phyloP scores from a whole-genome alignment of 495 filamentous ascomycete genomes.

The Aspergillus affinis region DNA sequence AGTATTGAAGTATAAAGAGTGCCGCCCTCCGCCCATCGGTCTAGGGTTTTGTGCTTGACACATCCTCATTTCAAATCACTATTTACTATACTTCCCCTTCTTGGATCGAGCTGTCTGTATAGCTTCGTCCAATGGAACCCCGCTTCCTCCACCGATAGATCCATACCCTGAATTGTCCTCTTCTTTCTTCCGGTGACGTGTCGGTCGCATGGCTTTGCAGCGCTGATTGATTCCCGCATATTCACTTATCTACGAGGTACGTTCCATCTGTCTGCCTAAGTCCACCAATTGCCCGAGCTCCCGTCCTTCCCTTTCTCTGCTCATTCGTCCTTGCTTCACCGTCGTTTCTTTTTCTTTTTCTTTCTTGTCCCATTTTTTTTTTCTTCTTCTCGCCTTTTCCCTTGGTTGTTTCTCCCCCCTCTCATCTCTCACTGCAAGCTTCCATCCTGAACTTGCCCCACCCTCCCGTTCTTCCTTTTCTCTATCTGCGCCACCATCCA shows the following conservation, averaged over 20 bases:
- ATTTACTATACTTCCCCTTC: too few species aligned
- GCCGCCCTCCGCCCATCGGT: neutral
- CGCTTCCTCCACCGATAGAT: neutral
- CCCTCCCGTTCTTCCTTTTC: neutral
- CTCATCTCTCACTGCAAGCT: neutral
- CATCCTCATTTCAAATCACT: neutral
- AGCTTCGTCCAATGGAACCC: conserved; percentile 2
- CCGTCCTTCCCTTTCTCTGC: neutral
- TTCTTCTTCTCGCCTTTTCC: neutral
- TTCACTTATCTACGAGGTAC: neutral
- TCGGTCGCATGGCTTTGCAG: conserved; percentile 15
- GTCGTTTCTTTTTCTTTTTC: neutral
- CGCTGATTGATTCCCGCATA: neutral
- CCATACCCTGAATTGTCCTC: neutral
- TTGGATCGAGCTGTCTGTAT: neutral
- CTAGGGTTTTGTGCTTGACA: neutral
- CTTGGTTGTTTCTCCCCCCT: neutral
- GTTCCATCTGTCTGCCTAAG: neutral
- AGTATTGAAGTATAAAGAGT: conserved; percentile 1
- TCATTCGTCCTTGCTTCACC: too few species aligned
- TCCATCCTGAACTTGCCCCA: conserved; percentile 2
- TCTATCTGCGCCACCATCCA: neutral
- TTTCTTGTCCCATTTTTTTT: neutral
- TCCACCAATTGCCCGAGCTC: too few species aligned
- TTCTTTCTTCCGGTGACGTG: conserved; percentile 8